Evolutionary conservation across 2,329 filamentous ascomycete species (phyloP).

Genomic region (Eutypa lata): DNA sequence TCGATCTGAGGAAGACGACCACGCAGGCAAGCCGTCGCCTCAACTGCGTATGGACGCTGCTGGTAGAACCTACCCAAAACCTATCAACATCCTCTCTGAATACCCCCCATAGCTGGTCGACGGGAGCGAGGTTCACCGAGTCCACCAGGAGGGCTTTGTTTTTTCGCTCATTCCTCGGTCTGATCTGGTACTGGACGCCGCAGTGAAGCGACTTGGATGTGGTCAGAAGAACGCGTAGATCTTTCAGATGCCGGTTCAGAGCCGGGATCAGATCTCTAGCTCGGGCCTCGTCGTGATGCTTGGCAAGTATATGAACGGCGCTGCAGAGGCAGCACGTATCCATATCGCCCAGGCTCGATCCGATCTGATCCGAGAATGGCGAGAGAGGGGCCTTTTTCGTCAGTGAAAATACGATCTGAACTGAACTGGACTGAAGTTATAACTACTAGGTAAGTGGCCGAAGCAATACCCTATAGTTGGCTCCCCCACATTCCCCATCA

Average conservation of each 20-base stretch:
- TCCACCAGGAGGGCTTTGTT: constrained; percentile 25
- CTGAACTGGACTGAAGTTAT: too few species aligned
- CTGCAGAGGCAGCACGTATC: constrained; percentile 16
- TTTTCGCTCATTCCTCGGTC: constrained; percentile 28
- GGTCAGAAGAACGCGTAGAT: constrained; percentile 21
- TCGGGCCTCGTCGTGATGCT: constrained; percentile 16
- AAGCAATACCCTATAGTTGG: too few species aligned
- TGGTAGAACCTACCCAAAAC: constrained; percentile 20
- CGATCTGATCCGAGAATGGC: neutral
- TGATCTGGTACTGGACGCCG: constrained; percentile 28
- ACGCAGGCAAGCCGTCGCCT: constrained; percentile 27
- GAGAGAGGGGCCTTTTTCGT: too few species aligned
- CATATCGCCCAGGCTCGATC: neutral
- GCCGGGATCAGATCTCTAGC: constrained; percentile 18
- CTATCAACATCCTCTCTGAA: constrained; percentile 8
- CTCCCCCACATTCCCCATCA: too few species aligned
- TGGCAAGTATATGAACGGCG: constrained; percentile 18
- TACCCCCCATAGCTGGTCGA: constrained; percentile 11
- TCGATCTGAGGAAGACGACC: constrained; percentile 27
- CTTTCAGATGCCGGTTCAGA: constrained; percentile 25
- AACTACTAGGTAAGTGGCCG: too few species aligned
- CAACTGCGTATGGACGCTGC: constrained; percentile 19
- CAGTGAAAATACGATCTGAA: too few species aligned
- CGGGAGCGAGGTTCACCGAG: constrained; percentile 9
- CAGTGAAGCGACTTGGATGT: constrained; percentile 26